Evolutionary conservation across 2,329 filamentous ascomycete species (phyloP), one percentile per base, ranked within the genome.

Genomic region (Beauveria australis): DNA sequence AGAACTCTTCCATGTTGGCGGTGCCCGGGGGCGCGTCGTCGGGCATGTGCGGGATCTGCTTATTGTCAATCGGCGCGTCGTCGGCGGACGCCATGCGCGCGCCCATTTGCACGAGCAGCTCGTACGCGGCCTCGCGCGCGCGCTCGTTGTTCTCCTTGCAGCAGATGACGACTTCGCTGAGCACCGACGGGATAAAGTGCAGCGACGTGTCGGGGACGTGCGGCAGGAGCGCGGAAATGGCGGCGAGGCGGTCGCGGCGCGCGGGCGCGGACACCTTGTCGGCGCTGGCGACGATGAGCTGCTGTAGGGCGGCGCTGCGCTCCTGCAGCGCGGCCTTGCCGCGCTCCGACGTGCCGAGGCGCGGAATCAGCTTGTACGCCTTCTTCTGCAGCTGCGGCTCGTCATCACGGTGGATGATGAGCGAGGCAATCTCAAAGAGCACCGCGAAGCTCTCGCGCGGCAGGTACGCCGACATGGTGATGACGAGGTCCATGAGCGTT

Each of bases 111-210:
- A 99, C 89, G 14, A 99, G 82, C 18, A 97, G 80, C 55, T 95
- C 91, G 71, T 97, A 99, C 0, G 94, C 93, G 2, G 88, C 86
- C 58, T 90, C 92, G 64, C 94, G 83, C 0, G 94, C 92, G 70
- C 92, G 92, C 74, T 99, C 94, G 70, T 99, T 99, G 70, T 94
- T 91, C 76, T 99, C 94, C 74, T 99, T 99, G 76, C 92, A 95
- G 64, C 91, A 90, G 64, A 99, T 92, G 57, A 99, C 92, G 40
- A 97, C 91, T 75, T 99, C 94, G 3, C 92, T 92, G 6, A 99
- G 81, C 52, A 97, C 86, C 1, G 90, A 85, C 1, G 94, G 92
- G 63, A 99, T 93, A 75, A 99, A 97, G 73, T 97, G 91, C 33
- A 99, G 84, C 47, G 91, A 89, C 16, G 82, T 81, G 51, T 85